Percentiles rank a stretch among this genome's conserved stretches.
Evolutionary conservation across 2,329 filamentous ascomycete species (phyloP).

Genomic region (Arthrinium phaeospermum): DNA sequence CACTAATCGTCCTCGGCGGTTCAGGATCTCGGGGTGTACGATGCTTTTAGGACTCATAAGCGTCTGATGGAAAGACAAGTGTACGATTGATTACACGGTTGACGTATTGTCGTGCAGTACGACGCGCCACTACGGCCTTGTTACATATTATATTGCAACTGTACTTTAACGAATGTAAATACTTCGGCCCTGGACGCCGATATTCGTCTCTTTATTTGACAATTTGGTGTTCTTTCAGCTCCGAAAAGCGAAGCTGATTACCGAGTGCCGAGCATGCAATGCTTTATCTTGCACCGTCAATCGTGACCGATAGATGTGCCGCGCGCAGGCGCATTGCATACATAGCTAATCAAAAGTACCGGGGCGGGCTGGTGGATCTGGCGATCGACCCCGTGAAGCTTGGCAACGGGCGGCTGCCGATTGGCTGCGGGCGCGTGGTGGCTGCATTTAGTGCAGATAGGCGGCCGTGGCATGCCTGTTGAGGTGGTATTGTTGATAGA

Average conservation of each 20-base stretch:
- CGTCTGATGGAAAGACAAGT: not conserved
- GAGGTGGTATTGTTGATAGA: not conserved
- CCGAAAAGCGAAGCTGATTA: not conserved
- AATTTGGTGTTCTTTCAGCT: not conserved
- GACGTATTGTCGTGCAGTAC: not conserved
- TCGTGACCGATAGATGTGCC: not conserved
- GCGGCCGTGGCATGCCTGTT: not conserved
- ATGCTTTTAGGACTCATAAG: not conserved
- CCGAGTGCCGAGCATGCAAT: not conserved
- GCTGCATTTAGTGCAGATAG: not conserved
- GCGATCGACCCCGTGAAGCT: slow-evolving; percentile 6
- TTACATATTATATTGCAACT: not conserved
- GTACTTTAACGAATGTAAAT: not conserved
- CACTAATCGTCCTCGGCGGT: not conserved
- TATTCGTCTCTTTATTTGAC: not conserved
- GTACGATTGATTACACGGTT: not conserved
- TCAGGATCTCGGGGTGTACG: not conserved
- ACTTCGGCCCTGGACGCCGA: not conserved
- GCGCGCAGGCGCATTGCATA: not conserved
- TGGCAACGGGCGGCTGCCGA: slow-evolving; percentile 5
- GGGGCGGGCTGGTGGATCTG: not conserved
- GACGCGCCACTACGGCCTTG: not conserved
- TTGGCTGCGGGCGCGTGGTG: not conserved
- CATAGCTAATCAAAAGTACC: not conserved
- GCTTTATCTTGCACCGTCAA: not conserved